phyloP scores from a whole-genome alignment of 2,329 filamentous ascomycete species.

The Pseudopyrenochaeta lycopersici region DNA sequence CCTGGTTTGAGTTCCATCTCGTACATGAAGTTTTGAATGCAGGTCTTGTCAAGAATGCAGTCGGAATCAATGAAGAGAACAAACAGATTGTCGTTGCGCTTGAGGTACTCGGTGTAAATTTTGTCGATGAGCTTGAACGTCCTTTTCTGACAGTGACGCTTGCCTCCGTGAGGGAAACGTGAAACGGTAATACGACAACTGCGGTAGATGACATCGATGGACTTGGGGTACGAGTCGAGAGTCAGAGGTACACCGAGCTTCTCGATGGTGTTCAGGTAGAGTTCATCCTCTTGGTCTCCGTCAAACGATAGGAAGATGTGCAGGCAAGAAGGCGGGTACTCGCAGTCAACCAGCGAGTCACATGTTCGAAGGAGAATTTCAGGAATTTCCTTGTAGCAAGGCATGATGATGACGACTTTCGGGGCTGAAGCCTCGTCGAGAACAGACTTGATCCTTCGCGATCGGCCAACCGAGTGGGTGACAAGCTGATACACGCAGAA shows the following conservation, averaged over 20 bases:
- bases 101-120: conserved; percentile 87
- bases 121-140: conserved; percentile 94
- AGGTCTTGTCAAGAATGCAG: conserved; percentile 89
- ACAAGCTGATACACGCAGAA: conserved; percentile 93
- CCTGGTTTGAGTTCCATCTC: conserved; percentile 98
- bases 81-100: conserved; percentile 89
- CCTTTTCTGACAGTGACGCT: conserved; percentile 90
- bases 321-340: conserved; percentile 90
- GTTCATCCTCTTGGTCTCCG: conserved; percentile 85
- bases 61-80: conserved; percentile 98
- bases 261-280: conserved; percentile 86
- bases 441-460: conserved; percentile 81
- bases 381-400: conserved; percentile 91
- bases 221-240: conserved; percentile 81
- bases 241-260: conserved; percentile 83
- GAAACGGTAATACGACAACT: conserved; percentile 88
- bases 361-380: conserved; percentile 84
- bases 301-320: conserved; percentile 97
- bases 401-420: conserved; percentile 96
- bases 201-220: conserved; percentile 88
- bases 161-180: conserved; percentile 90
- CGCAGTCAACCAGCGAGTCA: conserved; percentile 90
- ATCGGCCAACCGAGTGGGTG: conserved; percentile 83
- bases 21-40: conserved; percentile 96
- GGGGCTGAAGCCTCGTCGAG: conserved; percentile 87